Evolutionary conservation across 2,329 filamentous ascomycete genomes (phyloP).

Genomic region (Fusarium lateritium): DNA sequence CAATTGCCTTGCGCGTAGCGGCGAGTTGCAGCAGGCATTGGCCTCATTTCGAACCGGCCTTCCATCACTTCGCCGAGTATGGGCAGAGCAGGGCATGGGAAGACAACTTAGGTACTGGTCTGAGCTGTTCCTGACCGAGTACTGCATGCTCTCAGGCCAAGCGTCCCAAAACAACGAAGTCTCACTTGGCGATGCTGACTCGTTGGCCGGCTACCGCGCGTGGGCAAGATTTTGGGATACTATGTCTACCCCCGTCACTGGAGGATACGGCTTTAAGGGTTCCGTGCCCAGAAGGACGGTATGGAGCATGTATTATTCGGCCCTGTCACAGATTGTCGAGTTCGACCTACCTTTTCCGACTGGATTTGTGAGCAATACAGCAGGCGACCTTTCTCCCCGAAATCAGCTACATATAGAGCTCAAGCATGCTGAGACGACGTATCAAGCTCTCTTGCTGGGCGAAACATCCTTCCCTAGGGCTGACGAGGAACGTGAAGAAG

Average conservation of each 20-base stretch:
- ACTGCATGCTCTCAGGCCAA: constrained; percentile 78
- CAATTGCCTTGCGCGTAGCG: constrained; percentile 68
- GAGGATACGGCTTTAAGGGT: constrained; percentile 71
- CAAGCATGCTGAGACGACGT: constrained; percentile 82
- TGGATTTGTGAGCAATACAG: constrained; percentile 58
- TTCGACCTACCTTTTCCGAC: constrained; percentile 73
- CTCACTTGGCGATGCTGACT: constrained; percentile 66
- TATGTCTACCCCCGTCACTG: constrained; percentile 62
- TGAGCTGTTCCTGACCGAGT: constrained; percentile 82
- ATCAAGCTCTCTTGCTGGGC: constrained; percentile 82
- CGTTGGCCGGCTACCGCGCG: constrained; percentile 71
- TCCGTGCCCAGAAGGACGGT: constrained; percentile 75
- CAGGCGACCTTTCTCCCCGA: constrained; percentile 68
- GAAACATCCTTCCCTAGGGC: constrained; percentile 90
- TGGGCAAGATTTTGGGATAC: constrained; percentile 80
- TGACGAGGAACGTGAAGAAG: constrained; percentile 80
- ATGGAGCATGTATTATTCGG: constrained; percentile 88
- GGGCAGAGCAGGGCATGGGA: constrained; percentile 66
- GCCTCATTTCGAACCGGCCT: constrained; percentile 76
- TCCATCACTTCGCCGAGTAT: constrained; percentile 71
- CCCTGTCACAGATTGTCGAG: constrained; percentile 82
- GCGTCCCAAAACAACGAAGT: constrained; percentile 67
- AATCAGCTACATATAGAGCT: constrained; percentile 81
- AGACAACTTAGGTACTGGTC: constrained; percentile 83
- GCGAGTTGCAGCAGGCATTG: constrained; percentile 71